Percentiles rank a stretch among this genome's conserved stretches.
These are phyloP conservation scores for Zymoseptoria crescenta DNA, from an alignment of 2,329 filamentous ascomycete genomes.

Conservation along the genomic window DNA sequence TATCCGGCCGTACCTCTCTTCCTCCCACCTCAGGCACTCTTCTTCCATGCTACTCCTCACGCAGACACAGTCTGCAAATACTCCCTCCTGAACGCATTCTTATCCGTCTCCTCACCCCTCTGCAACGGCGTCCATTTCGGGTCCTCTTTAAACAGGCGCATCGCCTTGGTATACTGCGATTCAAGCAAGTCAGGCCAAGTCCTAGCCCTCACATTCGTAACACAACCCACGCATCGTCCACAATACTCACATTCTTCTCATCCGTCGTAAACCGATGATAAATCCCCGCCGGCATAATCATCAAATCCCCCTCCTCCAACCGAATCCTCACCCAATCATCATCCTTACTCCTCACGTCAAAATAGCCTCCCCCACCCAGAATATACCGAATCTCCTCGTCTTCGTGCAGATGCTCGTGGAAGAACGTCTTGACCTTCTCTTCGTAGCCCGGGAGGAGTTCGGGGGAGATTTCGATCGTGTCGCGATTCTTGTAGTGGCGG, in stretches of 20 bases:
- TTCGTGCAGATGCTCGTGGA: constrained; percentile 92
- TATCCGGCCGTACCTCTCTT: neutral
- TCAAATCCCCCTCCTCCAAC: constrained; percentile 78
- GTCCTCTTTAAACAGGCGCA: constrained; percentile 96
- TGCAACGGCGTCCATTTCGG: constrained; percentile 97
- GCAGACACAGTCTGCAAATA: constrained; percentile 49
- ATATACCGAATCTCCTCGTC: constrained; percentile 98
- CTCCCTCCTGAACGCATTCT: constrained; percentile 67
- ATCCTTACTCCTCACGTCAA: constrained; percentile 75
- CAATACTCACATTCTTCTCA: constrained; percentile 66
- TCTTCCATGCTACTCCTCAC: neutral
- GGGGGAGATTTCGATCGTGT: constrained; percentile 85
- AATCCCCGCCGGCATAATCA: constrained; percentile 89
- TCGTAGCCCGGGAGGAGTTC: constrained; percentile 81
- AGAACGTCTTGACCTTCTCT: constrained; percentile 88
- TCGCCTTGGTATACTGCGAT: constrained; percentile 79
- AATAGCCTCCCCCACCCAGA: constrained; percentile 78
- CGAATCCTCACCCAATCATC: constrained; percentile 86
- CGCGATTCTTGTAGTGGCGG: constrained; percentile 86
- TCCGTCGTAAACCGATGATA: constrained; percentile 98
- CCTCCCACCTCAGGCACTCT: too few species aligned
- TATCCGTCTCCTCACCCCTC: constrained; percentile 66
- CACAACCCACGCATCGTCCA: neutral
- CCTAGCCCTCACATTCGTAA: constrained; percentile 12
- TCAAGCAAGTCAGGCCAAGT: neutral